Evolutionary conservation across 768 basidiomycete species (phyloP).

Genomic region (Coprinopsis marcescibilis): DNA sequence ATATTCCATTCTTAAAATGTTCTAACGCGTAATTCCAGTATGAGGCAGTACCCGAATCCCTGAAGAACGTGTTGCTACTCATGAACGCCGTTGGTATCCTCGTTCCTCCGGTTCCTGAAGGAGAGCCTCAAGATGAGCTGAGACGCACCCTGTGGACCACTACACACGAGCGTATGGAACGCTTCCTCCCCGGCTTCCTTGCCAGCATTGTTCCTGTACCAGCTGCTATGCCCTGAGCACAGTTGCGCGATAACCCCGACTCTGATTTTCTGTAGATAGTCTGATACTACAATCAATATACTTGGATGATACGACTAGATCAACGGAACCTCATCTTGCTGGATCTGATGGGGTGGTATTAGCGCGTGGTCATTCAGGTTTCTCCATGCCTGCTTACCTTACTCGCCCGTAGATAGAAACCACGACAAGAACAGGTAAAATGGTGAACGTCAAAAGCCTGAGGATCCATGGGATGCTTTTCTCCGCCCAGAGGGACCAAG

Average conservation of each 20-base stretch:
- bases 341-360: constrained; percentile 29
- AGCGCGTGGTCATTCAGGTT: neutral
- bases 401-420: constrained; percentile 41
- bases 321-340: constrained; percentile 49
- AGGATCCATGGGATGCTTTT: constrained; percentile 30
- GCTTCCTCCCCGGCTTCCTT: constrained; percentile 89
- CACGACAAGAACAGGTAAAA: constrained; percentile 48
- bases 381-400: constrained; percentile 35
- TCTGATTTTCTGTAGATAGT: neutral
- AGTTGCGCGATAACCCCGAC: too few relatives aligned
- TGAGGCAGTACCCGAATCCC: constrained; percentile 92
- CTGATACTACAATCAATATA: neutral
- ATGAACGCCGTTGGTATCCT: constrained; percentile 89
- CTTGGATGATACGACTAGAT: neutral
- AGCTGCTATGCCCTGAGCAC: neutral
- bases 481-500: constrained; percentile 56
- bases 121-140: constrained; percentile 47
- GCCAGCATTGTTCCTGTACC: constrained; percentile 38
- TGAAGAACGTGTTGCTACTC: constrained; percentile 94
- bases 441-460: constrained; percentile 44
- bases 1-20: neutral
- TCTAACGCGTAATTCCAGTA: constrained; percentile 43
- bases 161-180: constrained; percentile 82
- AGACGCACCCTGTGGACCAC: constrained; percentile 77
- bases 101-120: constrained; percentile 38